Evolutionary conservation across 2,329 filamentous ascomycete species (phyloP).

Genomic region (Torrubiellomyces zombiae): DNA sequence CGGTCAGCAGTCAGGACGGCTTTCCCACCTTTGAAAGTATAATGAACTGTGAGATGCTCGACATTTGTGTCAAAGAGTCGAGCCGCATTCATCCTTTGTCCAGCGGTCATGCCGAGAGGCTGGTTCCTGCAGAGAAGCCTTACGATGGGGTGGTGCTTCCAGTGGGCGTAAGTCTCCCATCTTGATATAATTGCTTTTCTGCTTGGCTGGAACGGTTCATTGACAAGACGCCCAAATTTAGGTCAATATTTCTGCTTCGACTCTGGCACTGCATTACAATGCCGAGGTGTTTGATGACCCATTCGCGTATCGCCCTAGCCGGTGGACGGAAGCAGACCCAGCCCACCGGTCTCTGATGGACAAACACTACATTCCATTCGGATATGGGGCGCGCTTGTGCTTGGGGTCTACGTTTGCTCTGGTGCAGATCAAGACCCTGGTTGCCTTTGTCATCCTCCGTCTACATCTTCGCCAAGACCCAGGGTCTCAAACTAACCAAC

Average conservation of each 20-base stretch:
- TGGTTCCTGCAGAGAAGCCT: background rate
- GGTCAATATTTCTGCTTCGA: background rate
- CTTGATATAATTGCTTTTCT: too few species aligned
- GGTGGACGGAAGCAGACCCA: background rate
- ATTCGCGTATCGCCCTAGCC: background rate
- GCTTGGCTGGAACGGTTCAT: too few species aligned
- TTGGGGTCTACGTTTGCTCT: conserved; percentile 1
- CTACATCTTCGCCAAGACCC: background rate
- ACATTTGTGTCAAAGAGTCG: background rate
- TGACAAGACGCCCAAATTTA: too few species aligned
- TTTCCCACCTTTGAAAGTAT: conserved; percentile 1
- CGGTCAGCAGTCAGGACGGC: background rate
- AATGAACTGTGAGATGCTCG: background rate
- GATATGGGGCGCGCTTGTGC: conserved; percentile 1
- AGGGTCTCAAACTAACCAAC: background rate
- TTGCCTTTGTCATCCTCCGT: background rate
- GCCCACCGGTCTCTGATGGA: background rate
- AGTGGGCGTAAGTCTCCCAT: background rate
- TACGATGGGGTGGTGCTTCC: conserved; percentile 1
- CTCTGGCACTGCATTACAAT: background rate
- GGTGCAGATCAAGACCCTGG: background rate
- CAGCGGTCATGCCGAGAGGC: background rate
- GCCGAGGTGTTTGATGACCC: conserved; percentile 1
- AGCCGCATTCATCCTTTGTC: background rate
- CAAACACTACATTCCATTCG: background rate